Evolutionary conservation across 1,284 basidiomycete genomes (phyloP).

Genomic region (Cerrena zonata): DNA sequence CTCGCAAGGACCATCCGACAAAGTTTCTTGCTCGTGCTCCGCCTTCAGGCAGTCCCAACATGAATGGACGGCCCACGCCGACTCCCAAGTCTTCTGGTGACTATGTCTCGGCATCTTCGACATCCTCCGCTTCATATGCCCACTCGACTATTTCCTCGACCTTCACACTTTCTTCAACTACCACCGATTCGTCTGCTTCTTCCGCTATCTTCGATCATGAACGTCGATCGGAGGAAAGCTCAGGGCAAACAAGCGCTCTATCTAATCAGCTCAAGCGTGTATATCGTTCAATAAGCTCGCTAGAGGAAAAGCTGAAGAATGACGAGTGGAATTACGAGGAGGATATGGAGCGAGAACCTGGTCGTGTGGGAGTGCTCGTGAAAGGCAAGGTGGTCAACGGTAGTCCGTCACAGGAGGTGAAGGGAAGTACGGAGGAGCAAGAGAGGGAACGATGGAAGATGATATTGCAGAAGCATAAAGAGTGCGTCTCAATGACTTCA

Average conservation of each 20-base stretch:
- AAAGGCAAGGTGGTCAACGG: conserved; percentile 34
- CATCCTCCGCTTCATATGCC: conserved; percentile 61
- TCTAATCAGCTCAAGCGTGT: conserved; percentile 73
- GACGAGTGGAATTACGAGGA: conserved; percentile 42
- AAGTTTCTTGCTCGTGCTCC: conserved; percentile 55
- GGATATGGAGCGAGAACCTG: conserved; percentile 17
- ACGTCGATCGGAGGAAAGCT: conserved; percentile 41
- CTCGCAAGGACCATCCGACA: conserved; percentile 78
- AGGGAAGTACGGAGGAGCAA: conserved; percentile 42
- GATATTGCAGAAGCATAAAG: conserved; percentile 65
- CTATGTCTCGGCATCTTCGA: conserved; percentile 69
- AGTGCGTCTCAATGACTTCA: conserved; percentile 36
- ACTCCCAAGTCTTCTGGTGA: conserved; percentile 60
- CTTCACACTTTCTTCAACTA: conserved; percentile 70
- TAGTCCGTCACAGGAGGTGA: conserved; percentile 24
- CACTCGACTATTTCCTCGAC: conserved; percentile 64
- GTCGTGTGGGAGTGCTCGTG: conserved; percentile 41
- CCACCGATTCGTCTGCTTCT: conserved; percentile 67
- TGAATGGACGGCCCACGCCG: conserved; percentile 35
- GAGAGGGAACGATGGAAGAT: conserved; percentile 64
- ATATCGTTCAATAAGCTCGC: conserved; percentile 67
- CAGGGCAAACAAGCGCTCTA: conserved; percentile 62
- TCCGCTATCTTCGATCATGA: conserved; percentile 53
- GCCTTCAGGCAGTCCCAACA: conserved; percentile 6
- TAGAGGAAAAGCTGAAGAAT: conserved; percentile 69